Percentiles rank a stretch among this genome's conserved stretches.
Conservation (phyloP, 2,329 filamentous ascomycete genomes). For the Exophiala sp. region DNA sequence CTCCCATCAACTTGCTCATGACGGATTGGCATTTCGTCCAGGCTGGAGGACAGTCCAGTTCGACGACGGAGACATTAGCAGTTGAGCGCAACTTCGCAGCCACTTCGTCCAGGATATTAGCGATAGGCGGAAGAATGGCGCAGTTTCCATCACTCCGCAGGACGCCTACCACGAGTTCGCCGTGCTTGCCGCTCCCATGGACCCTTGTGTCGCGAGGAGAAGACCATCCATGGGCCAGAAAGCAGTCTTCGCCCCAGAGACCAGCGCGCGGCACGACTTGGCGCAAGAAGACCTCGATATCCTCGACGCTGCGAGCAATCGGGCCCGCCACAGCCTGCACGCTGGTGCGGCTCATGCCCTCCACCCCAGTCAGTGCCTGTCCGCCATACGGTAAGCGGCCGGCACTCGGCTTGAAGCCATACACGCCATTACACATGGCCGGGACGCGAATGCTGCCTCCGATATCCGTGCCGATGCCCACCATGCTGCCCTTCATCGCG, state of each 20-base stretch:
- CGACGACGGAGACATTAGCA: slow-evolving; percentile 51
- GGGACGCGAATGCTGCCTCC: slow-evolving; percentile 44
- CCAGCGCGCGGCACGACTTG: slow-evolving; percentile 48
- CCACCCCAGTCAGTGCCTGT: slow-evolving; percentile 44
- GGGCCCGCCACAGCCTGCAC: slow-evolving; percentile 45
- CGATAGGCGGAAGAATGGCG: slow-evolving; percentile 37
- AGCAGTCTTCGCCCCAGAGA: slow-evolving; percentile 47
- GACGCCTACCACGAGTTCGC: slow-evolving; percentile 39
- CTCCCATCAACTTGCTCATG: slow-evolving; percentile 53
- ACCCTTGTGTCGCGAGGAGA: neutral
- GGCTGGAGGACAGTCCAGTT: slow-evolving; percentile 49
- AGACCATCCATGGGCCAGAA: slow-evolving; percentile 40
- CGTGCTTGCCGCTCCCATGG: slow-evolving; percentile 20
- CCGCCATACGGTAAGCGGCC: slow-evolving; percentile 49
- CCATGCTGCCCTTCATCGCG: slow-evolving; percentile 51
- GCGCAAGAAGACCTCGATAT: slow-evolving; percentile 45
- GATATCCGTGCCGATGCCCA: slow-evolving; percentile 61
- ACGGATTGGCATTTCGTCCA: slow-evolving; percentile 53
- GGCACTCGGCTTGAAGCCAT: slow-evolving; percentile 47
- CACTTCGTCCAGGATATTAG: slow-evolving; percentile 38
- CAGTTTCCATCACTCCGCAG: slow-evolving; percentile 39
- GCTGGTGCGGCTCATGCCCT: slow-evolving; percentile 47
- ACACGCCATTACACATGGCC: slow-evolving; percentile 48
- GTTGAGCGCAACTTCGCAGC: slow-evolving; percentile 31
- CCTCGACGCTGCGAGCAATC: slow-evolving; percentile 37